Evolutionary conservation across 306 rosid genomes (phyloP), one percentile per base, ranked within the genome.

Genomic region (Prunus davidiana): DNA sequence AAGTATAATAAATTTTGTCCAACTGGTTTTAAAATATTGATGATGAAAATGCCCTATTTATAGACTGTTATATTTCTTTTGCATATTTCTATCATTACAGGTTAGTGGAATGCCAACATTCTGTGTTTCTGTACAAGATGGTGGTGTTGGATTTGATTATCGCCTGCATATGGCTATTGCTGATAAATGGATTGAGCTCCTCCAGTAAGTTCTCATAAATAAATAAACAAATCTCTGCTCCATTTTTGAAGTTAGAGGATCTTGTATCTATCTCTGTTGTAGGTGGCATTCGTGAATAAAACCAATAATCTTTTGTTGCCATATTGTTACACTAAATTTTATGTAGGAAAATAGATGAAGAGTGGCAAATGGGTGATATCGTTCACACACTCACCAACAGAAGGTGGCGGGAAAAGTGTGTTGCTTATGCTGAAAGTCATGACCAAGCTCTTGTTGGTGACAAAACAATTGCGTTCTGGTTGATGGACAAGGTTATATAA

Each of bases 391-490:
- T 95, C 67, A 87, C 93, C 64, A 95, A 95, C 91, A 84, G 97
- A 88, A 87, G 99, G 85, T 96, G 99, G 99, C 78, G 71, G 78
- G 99, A 96, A 86, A 96, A 96, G 30, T 96, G 99, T 74, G 82
- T 96, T 78, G 65, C 88, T 60, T 96, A 96, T 88, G 99, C 99
- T 28, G 99, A 96, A 91, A 96, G 99, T 87, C 99, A 96, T 73
- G 99, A 96, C 82, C 99, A 96, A 85, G 99, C 99, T 56, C 93
- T 96, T 84, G 99, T 96, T 75, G 99, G 99, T 74, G 99, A 96
- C 84, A 96, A 96, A 86, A 96, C 99, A 81, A 78, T 92, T 79
- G 99, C 99, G 67, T 96, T 96, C 80, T 96, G 99, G 99, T 86
- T 96, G 88, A 96, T 96, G 99, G 98, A 96, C 90, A 96, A 96